A percentile compares a stretch with the other conserved stretches of the same genome.
These are phyloP conservation scores for Lenwebbia sp. DNA, from an alignment of 345 rosid genomes.

Conservation along the genomic window DNA sequence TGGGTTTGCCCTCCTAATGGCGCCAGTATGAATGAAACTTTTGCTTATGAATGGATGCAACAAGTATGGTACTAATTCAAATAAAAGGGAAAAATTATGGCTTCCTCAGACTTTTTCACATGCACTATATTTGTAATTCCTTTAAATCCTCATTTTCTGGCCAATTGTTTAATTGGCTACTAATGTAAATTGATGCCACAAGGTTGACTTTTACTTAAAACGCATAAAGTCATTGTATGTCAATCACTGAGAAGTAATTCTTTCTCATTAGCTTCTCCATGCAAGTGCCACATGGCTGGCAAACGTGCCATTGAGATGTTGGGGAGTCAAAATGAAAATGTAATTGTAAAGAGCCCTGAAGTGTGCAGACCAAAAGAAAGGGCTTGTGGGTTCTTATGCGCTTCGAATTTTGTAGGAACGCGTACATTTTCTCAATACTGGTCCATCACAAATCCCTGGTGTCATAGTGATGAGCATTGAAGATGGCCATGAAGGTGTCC, in stretches of 20 bases:
- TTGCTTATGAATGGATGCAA: neutral
- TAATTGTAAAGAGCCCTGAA: neutral
- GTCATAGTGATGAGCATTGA: slow-evolving; percentile 83
- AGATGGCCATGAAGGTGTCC: slow-evolving; percentile 54
- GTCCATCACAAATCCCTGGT: slow-evolving; percentile 65
- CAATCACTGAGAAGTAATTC: neutral
- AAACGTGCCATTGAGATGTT: neutral
- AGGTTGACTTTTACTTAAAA: neutral
- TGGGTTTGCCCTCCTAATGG: neutral
- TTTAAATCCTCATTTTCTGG: neutral
- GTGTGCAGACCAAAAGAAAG: neutral
- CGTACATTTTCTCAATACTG: slow-evolving; percentile 64
- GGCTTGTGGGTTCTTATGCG: neutral
- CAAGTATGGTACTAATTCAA: neutral
- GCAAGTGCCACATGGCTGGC: neutral
- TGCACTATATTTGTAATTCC: neutral
- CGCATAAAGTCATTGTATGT: neutral
- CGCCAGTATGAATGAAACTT: neutral
- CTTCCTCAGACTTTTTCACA: neutral
- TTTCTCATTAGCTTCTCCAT: too few relatives aligned
- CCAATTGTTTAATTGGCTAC: neutral
- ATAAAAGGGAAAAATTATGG: neutral
- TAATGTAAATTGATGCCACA: neutral
- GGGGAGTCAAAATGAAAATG: neutral
- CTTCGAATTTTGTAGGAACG: neutral